Base-by-base conservation (phyloP, 2,329 filamentous ascomycete genomes). In the Microdochium paspali region DNA sequence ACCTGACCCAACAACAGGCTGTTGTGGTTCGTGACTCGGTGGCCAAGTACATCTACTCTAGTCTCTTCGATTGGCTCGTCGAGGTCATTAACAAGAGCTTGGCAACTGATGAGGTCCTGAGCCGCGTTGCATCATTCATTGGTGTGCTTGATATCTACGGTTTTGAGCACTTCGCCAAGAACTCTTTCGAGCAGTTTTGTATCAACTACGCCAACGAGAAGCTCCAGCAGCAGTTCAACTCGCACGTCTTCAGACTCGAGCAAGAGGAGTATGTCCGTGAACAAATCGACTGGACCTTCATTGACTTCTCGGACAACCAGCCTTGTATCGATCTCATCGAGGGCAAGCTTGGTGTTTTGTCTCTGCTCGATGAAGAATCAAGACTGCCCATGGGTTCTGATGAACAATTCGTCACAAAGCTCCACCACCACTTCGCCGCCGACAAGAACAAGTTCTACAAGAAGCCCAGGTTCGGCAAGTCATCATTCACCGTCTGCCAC, bases 151-250 rank as follows among this genome's bases (percentile, higher is more conserved):
- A 98, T 87, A 98, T 98, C 57, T 97, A 97, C 67, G 91, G 91
- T 53, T 98, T 98, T 62, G 93, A 98, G 67, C 93, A 97, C 69
- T 98, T 98, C 61, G 91, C 93, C 52, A 97, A 96, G 75, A 98
- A 98, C 72, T 98, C 93, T 1, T 98, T 98, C 60, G 93, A 98
- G 66, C 93, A 98, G 66, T 98, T 98, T 69, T 98, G 93, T 70
- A 98, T 98, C 79, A 98, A 98, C 69, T 98, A 98, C 61, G 93
- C 93, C 68, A 98, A 98, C 67, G 93, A 98, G 69, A 98, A 98
- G 70, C 74, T 98, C 47, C 93, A 98, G 65, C 93, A 98, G 66
- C 91, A 97, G 65, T 98, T 98, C 75, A 98, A 98, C 69, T 89
- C 94, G 64, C 93, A 98, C 61, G 93, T 98, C 30, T 98, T 98